A percentile compares a stretch with the other conserved stretches of the same genome.
Evolutionary conservation across 2,329 filamentous ascomycete genomes (phyloP).

Genomic region (Periglandula ipomoeae): DNA sequence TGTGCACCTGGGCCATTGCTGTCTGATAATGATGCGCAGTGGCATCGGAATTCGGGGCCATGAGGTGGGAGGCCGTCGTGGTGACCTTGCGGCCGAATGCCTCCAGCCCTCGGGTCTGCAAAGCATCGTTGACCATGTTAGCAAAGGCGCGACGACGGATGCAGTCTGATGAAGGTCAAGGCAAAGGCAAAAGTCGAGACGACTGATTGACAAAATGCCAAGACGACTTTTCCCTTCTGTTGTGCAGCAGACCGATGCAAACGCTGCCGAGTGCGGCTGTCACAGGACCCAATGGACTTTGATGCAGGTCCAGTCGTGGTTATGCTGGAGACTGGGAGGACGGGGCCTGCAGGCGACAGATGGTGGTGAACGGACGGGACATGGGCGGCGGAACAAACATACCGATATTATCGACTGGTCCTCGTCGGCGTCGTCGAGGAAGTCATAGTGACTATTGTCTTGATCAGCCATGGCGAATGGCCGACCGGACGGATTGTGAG

Average conservation of each 20-base stretch:
- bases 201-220: background rate
- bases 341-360: background rate
- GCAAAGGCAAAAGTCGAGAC: too few relatives aligned
- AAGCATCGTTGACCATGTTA: constrained; percentile 9
- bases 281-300: background rate
- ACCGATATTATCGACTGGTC: constrained; percentile 39
- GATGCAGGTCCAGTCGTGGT: background rate
- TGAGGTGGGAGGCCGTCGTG: constrained; percentile 83
- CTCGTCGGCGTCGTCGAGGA: constrained; percentile 37
- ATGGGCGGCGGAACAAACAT: too few relatives aligned
- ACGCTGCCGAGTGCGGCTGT: background rate
- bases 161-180: background rate
- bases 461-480: constrained; percentile 30
- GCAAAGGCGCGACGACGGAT: constrained; percentile 1
- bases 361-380: background rate
- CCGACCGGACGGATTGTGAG: constrained; percentile 2
- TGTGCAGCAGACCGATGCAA: background rate
- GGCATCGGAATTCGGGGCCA: constrained; percentile 52
- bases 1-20: constrained; percentile 83
- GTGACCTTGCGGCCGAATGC: constrained; percentile 92
- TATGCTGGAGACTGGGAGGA: background rate
- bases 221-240: constrained; percentile 2
- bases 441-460: constrained; percentile 33
- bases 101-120: constrained; percentile 76
- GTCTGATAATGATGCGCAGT: constrained; percentile 64